Percentiles rank a stretch among this genome's conserved stretches.
Evolutionary conservation across 192 early-diverging fungal species (phyloP).

Genomic region (Gigaspora rosea): DNA sequence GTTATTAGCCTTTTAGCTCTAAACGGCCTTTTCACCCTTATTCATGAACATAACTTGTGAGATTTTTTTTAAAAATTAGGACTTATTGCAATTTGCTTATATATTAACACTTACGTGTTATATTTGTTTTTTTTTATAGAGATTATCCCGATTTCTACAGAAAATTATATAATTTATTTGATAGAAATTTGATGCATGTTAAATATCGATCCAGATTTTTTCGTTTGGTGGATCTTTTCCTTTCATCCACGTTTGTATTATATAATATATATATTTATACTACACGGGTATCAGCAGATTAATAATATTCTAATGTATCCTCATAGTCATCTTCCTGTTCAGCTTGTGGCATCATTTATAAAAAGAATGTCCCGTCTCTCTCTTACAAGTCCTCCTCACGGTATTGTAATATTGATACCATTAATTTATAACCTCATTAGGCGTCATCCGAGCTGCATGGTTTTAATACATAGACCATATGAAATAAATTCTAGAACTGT

Average conservation of each 20-base stretch:
- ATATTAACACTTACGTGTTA: not conserved
- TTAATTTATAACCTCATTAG: conserved; percentile 92
- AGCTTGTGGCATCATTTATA: conserved; percentile 90
- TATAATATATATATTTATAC: not conserved
- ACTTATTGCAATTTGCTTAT: not conserved
- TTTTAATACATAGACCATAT: conserved; percentile 75
- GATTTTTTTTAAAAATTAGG: conserved; percentile 31
- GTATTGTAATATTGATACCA: conserved; percentile 82
- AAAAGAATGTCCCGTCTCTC: conserved; percentile 87
- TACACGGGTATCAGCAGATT: too few species aligned
- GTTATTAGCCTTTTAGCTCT: conserved; percentile 88
- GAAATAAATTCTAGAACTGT: conserved; percentile 45
- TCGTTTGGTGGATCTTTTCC: conserved; percentile 85
- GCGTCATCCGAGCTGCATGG: conserved; percentile 87
- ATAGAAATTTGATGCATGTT: conserved; percentile 80
- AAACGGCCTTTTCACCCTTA: conserved; percentile 94
- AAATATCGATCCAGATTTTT: conserved; percentile 97
- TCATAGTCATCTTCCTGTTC: conserved; percentile 79
- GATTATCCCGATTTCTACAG: conserved; percentile 98
- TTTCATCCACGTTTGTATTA: conserved; percentile 73
- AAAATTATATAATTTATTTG: conserved; percentile 91
- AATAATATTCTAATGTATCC: conserved; percentile 14
- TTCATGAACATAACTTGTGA: conserved; percentile 92
- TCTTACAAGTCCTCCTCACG: conserved; percentile 83
- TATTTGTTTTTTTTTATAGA: conserved; percentile 41